These are phyloP conservation scores for Mucor lusitanicus DNA, from an alignment of 371 early-diverging fungal species.

Conservation along the genomic window DNA sequence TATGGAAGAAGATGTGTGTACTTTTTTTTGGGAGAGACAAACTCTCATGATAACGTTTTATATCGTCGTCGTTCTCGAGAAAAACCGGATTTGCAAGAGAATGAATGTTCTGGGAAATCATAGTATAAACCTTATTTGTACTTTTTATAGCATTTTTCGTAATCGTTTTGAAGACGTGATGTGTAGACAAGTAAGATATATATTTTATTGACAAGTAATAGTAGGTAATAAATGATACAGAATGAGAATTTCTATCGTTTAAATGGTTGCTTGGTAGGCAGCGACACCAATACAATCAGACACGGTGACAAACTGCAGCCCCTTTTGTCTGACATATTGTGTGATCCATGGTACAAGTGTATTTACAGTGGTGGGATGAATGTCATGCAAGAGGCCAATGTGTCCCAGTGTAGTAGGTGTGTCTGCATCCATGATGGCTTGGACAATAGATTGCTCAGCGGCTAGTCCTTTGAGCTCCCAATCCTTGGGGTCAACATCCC, in stretches of 20 bases:
- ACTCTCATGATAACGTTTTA: too few relatives aligned
- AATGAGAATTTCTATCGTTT: background rate
- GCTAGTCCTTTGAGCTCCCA: slow-evolving; percentile 7
- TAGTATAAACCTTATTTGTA: background rate
- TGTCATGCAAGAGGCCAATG: slow-evolving; percentile 30
- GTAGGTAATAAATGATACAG: background rate
- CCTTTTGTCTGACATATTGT: slow-evolving; percentile 32
- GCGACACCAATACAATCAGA: slow-evolving; percentile 26
- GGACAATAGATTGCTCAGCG: background rate
- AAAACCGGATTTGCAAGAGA: background rate
- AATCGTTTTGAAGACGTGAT: background rate
- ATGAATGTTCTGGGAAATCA: background rate
- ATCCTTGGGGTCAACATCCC: slow-evolving; percentile 26
- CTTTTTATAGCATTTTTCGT: background rate
- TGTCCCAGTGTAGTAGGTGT: slow-evolving; percentile 10
- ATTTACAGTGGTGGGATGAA: slow-evolving; percentile 44
- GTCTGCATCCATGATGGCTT: slow-evolving; percentile 15
- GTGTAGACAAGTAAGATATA: background rate
- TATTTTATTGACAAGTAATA: background rate
- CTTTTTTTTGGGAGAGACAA: background rate
- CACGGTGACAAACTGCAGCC: slow-evolving; percentile 28
- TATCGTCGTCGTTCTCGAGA: background rate
- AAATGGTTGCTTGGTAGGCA: background rate
- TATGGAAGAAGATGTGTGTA: background rate
- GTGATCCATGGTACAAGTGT: slow-evolving; percentile 36